Evolutionary conservation across 768 basidiomycete genomes (phyloP), one percentile per base, ranked within the genome.

Genomic region (Paxillus involutus): DNA sequence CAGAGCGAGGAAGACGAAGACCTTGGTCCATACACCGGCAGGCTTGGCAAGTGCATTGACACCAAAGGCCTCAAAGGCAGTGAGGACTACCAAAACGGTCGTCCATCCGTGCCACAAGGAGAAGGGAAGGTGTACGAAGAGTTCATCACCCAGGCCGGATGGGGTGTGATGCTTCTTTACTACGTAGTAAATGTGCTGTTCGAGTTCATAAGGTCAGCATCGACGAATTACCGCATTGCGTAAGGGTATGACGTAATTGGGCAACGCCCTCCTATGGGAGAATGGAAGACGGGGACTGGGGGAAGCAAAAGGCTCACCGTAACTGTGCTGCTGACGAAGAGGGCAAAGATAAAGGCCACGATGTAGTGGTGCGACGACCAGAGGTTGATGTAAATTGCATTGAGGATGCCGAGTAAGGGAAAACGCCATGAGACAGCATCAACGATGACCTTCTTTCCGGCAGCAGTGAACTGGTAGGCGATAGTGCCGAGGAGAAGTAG

Each of bases 91-190:
- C 49, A 91, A 82, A 55, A 94, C 84, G 50, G 91, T 91, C 11
- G 86, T 89, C 90, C 91, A 93, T 36, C 94, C 95, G 64, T 97
- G 94, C 74, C 89, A 97, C 45, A 98, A 84, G 2, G 91, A 94
- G 82, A 98, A 98, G 3, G 97, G 97, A 16, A 97, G 85, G 71
- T 98, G 94, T 42, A 98, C 80, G 57, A 96, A 94, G 58, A 95
- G 69, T 71, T 97, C 94, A 58, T 96, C 94, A 19, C 77, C 77
- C 42, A 79, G 60, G 55, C 67, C 80, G 63, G 88, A 78, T 26
- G 90, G 73, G 26, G 78, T 70, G 68, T 94, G 85, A 57, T 84
- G 81, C 73, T 94, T 92, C 80, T 96, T 95, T 67, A 98, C 88
- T 54, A 91, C 76, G 68, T 95, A 98, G 76, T 98, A 97, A 69